Percentiles rank a stretch among this genome's conserved stretches.
These are phyloP conservation scores for Nakaseomyces bracarensis DNA, from an alignment of 1,139 yeast genomes.

Conservation along the genomic window DNA sequence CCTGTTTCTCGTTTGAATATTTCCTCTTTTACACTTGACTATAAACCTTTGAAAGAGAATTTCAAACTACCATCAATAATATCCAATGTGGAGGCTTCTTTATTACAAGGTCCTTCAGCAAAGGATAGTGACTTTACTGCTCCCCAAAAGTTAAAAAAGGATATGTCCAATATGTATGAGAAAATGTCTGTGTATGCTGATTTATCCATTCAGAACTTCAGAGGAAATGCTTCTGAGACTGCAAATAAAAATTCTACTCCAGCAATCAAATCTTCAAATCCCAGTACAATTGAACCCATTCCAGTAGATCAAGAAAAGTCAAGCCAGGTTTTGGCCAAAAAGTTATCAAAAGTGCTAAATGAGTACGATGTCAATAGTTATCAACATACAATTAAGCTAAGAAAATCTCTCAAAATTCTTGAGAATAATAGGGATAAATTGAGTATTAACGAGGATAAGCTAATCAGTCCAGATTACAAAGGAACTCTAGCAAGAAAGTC, in stretches of 20 bases:
- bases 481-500: slow-evolving; percentile 53
- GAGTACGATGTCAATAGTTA: slow-evolving; percentile 40
- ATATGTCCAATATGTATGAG: slow-evolving; percentile 6
- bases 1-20: slow-evolving; percentile 21
- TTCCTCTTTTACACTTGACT: slow-evolving; percentile 3
- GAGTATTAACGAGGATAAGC: slow-evolving; percentile 32
- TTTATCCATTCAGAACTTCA: slow-evolving; percentile 9
- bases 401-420: slow-evolving; percentile 38
- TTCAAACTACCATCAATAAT: slow-evolving; percentile 14
- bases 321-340: slow-evolving; percentile 36
- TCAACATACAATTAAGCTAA: slow-evolving; percentile 37
- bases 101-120: not conserved
- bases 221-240: not conserved
- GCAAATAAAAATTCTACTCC: not conserved
- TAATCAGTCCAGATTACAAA: slow-evolving; percentile 47
- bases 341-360: slow-evolving; percentile 46
- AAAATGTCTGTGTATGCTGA: slow-evolving; percentile 11
- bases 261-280: not conserved
- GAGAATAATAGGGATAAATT: slow-evolving; percentile 36
- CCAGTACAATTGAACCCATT: not conserved
- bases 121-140: not conserved
- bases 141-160: slow-evolving; percentile 1
- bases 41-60: slow-evolving; percentile 8
- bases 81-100: not conserved
- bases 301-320: slow-evolving; percentile 16